Conservation (phyloP, 306 rosid species). For the Crataegus laevigata region DNA sequence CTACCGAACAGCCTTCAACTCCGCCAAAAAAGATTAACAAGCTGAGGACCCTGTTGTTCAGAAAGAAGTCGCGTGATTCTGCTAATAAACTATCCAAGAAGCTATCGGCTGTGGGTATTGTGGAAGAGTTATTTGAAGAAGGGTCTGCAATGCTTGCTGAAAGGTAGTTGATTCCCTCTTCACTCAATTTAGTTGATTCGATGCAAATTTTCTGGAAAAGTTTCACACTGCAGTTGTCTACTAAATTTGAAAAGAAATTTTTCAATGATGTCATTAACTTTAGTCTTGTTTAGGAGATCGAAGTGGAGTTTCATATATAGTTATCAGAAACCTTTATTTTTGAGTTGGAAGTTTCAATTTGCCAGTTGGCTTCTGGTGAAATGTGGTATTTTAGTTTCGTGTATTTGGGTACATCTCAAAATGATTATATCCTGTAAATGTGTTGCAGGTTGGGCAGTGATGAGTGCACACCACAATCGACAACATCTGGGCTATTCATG, state of each 20-base stretch:
- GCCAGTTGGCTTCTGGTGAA: neutral
- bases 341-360: neutral
- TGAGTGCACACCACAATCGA: constrained; percentile 55
- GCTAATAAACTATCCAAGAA: constrained; percentile 64
- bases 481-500: constrained; percentile 68
- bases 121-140: constrained; percentile 92
- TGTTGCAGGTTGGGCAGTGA: constrained; percentile 71
- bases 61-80: constrained; percentile 56
- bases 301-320: neutral
- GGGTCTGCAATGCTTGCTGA: constrained; percentile 99
- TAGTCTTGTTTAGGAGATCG: neutral
- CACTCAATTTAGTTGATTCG: neutral
- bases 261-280: neutral
- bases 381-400: neutral
- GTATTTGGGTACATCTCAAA: neutral
- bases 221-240: neutral
- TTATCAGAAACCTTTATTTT: neutral
- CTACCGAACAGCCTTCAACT: constrained; percentile 38
- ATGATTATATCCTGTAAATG: neutral
- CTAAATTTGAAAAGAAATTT: neutral
- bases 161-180: constrained; percentile 39
- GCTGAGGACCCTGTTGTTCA: constrained; percentile 50
- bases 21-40: constrained; percentile 62
- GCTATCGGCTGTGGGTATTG: constrained; percentile 71
- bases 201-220: neutral